Percentiles rank a stretch among this genome's conserved stretches.
phyloP scores from a whole-genome alignment of 192 early-diverging fungal species.

The Obelidium mucronatum region DNA sequence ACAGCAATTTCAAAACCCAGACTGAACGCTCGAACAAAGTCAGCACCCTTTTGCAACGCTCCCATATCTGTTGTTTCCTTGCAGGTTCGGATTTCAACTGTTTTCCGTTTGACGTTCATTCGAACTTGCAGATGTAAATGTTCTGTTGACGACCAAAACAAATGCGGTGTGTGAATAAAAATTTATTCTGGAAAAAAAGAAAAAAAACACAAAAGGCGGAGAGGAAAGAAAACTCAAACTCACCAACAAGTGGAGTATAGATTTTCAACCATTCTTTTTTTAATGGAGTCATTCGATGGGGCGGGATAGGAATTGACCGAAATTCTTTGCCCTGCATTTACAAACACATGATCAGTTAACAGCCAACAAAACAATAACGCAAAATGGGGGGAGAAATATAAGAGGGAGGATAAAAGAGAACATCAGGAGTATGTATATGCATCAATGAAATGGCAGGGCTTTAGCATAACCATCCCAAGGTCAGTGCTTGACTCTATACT shows the following conservation, averaged over 20 bases:
- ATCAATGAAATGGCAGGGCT: slow-evolving; percentile 21
- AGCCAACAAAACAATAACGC: not conserved
- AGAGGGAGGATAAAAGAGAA: not conserved
- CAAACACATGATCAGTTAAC: not conserved
- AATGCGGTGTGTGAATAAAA: not conserved
- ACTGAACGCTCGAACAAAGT: slow-evolving; percentile 94
- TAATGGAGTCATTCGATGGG: slow-evolving; percentile 89
- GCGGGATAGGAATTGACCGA: slow-evolving; percentile 92
- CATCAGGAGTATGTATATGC: slow-evolving; percentile 35
- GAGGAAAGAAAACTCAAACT: no score
- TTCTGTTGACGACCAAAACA: slow-evolving; percentile 48
- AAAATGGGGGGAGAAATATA: not conserved
- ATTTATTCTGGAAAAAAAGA: not conserved
- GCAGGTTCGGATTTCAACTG: slow-evolving; percentile 89
- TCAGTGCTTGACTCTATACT: slow-evolving; percentile 59
- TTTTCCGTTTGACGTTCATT: slow-evolving; percentile 89
- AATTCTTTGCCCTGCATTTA: slow-evolving; percentile 40
- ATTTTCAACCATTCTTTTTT: slow-evolving; percentile 95
- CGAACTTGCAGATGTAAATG: slow-evolving; percentile 95
- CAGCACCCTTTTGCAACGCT: slow-evolving; percentile 94
- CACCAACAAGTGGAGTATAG: slow-evolving; percentile 89
- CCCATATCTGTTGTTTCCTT: slow-evolving; percentile 86
- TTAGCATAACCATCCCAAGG: slow-evolving; percentile 19
- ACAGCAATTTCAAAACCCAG: slow-evolving; percentile 88
- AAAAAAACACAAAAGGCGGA: no score